These are phyloP conservation scores for Alternaria hordeiaustralica DNA, from an alignment of 2,329 filamentous ascomycete genomes.

Conservation along the genomic window DNA sequence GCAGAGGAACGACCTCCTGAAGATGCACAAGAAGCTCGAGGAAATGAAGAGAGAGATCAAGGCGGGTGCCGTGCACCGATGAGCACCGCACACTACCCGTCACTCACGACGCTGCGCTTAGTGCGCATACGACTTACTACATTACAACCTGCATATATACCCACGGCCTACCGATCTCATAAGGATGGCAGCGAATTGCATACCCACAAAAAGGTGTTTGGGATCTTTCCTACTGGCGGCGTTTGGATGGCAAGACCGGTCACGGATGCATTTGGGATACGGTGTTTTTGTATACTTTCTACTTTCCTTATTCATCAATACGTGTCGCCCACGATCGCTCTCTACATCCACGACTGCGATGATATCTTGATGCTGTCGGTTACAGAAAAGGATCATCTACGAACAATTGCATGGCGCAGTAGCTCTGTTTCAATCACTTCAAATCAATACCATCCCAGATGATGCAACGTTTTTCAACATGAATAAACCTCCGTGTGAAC, in stretches of 20 bases:
- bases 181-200: conserved; percentile 22
- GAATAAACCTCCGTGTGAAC: not conserved
- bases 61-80: conserved; percentile 42
- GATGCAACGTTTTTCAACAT: not conserved
- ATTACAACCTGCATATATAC: conserved; percentile 28
- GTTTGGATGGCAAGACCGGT: conserved; percentile 9
- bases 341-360: conserved; percentile 20
- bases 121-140: conserved; percentile 18
- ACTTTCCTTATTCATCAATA: conserved; percentile 4
- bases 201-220: conserved; percentile 26
- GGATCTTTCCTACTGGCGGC: conserved; percentile 6
- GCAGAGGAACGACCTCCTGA: conserved; percentile 61
- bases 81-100: conserved; percentile 7
- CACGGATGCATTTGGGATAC: conserved; percentile 17
- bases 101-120: conserved; percentile 10
- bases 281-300: conserved; percentile 15
- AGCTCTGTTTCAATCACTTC: not conserved
- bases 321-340: conserved; percentile 1
- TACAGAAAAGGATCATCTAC: conserved; percentile 18
- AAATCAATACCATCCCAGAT: not conserved
- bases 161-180: conserved; percentile 19
- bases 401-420: conserved; percentile 9
- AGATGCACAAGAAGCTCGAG: conserved; percentile 61
- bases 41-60: conserved; percentile 65
- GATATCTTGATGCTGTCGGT: conserved; percentile 18